Conservation (phyloP, 177 flowering plant species). For the Vitis hybrid region DNA sequence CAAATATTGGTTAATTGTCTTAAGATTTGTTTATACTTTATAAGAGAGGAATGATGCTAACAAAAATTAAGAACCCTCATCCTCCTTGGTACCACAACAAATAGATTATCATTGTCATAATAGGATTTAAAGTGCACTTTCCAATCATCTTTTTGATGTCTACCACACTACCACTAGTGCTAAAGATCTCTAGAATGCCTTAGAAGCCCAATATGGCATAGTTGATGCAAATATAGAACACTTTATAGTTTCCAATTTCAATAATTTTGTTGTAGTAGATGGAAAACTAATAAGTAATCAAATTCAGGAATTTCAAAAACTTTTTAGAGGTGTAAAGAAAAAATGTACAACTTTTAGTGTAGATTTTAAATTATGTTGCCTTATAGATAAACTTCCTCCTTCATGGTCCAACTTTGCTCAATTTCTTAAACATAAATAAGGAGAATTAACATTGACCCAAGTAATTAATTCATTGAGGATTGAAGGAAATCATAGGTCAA, state of each 20-base stretch:
- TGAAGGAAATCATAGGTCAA: too few species aligned
- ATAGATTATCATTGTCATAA: not conserved
- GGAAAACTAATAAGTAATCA: too few species aligned
- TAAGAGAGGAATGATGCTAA: not conserved
- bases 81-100: not conserved
- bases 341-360: not conserved
- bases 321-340: too few species aligned
- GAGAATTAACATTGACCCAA: not conserved
- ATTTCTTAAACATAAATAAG: too few species aligned
- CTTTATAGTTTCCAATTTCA: not conserved
- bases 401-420: too few species aligned
- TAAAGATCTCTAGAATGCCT: not conserved
- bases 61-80: not conserved
- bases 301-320: too few species aligned
- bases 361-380: too few species aligned
- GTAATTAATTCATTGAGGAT: too few species aligned
- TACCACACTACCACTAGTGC: not conserved
- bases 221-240: too few species aligned
- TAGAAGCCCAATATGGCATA: not conserved
- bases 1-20: not conserved
- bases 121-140: not conserved
- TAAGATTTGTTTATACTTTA: not conserved
- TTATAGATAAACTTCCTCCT: not conserved
- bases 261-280: too few species aligned
- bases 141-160: not conserved